phyloP scores from a whole-genome alignment of 2,329 filamentous ascomycete species.

The Aspergillus brunneoviolaceus region DNA sequence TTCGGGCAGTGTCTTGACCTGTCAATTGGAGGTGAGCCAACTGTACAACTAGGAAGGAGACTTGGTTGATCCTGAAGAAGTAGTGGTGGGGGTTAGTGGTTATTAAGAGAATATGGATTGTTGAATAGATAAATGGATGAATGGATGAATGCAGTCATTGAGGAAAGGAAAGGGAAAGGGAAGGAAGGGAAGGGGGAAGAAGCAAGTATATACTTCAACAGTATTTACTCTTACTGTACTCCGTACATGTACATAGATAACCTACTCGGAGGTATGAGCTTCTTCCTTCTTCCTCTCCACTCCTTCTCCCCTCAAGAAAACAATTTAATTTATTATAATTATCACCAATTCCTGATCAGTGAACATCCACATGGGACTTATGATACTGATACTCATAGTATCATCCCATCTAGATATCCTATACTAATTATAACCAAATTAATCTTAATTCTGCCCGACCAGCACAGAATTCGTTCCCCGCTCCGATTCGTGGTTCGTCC shows the following conservation, averaged over 20 bases:
- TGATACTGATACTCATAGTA: too few relatives aligned
- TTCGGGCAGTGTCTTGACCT: neutral
- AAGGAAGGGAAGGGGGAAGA: neutral
- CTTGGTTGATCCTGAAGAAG: neutral
- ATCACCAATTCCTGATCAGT: too few relatives aligned
- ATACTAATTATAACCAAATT: neutral
- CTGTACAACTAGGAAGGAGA: neutral
- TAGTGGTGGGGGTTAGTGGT: neutral
- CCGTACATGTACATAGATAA: too few relatives aligned
- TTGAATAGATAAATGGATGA: neutral
- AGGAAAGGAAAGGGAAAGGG: neutral
- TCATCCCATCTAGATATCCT: too few relatives aligned
- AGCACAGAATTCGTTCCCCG: neutral
- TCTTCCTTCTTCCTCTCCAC: constrained; percentile 10
- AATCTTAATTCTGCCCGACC: neutral
- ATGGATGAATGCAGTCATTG: neutral
- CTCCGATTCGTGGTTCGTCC: neutral
- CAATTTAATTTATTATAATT: too few relatives aligned
- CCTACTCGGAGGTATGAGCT: neutral
- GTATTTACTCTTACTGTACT: too few relatives aligned
- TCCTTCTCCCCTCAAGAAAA: neutral
- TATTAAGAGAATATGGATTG: neutral
- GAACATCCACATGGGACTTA: too few relatives aligned
- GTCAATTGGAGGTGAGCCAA: neutral
- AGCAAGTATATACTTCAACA: neutral